Conservation (phyloP, 192 early-diverging fungal genomes). For the Rhizophagus clarus region DNA sequence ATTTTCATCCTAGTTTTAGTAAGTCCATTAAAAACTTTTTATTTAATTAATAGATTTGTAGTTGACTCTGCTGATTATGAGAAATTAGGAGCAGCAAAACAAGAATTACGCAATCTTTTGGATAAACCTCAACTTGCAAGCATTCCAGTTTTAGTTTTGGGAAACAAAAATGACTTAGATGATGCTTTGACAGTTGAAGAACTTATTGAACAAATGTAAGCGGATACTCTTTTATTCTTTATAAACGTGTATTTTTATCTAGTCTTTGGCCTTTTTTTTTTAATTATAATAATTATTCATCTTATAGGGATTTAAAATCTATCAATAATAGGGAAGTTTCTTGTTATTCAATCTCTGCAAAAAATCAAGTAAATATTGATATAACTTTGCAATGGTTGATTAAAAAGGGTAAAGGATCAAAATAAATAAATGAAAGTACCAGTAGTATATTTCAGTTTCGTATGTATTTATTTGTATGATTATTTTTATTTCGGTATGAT, state of each 20-base stretch:
- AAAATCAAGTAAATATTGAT: slow-evolving; percentile 98
- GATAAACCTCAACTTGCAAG: slow-evolving; percentile 91
- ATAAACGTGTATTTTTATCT: too few relatives aligned
- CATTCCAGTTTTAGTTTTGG: slow-evolving; percentile 97
- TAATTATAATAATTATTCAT: slow-evolving; percentile 3
- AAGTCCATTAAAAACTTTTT: neutral
- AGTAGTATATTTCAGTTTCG: neutral
- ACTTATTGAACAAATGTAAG: slow-evolving; percentile 88
- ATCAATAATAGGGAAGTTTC: slow-evolving; percentile 94
- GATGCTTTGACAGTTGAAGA: slow-evolving; percentile 85
- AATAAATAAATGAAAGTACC: neutral
- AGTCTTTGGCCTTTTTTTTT: too few relatives aligned
- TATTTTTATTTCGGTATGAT: neutral
- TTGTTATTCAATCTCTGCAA: slow-evolving; percentile 98
- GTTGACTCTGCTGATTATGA: slow-evolving; percentile 94
- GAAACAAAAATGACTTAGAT: slow-evolving; percentile 97
- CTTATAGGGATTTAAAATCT: slow-evolving; percentile 74
- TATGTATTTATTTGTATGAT: neutral
- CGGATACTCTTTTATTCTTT: neutral
- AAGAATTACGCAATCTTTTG: slow-evolving; percentile 87
- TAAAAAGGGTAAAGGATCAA: slow-evolving; percentile 68
- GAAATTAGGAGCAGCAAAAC: slow-evolving; percentile 89
- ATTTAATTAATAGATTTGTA: slow-evolving; percentile 73
- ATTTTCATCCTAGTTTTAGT: neutral
- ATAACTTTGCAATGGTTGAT: slow-evolving; percentile 96